Evolutionary conservation across 1,284 basidiomycete species (phyloP), one percentile per base, ranked within the genome.

Genomic region (Cryptococcus hybrid): DNA sequence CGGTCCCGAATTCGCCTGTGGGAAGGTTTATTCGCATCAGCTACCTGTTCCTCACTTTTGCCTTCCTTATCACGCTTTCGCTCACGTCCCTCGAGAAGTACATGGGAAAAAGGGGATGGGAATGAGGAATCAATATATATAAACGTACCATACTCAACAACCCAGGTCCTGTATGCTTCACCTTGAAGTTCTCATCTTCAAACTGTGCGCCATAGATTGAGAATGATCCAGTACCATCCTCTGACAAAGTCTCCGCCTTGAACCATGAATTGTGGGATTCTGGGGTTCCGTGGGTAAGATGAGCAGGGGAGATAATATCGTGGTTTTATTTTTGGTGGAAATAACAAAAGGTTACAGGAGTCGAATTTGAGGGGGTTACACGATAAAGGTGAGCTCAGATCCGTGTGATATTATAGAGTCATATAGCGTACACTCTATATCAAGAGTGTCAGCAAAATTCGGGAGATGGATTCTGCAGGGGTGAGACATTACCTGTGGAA

Each of bases 141-240:
- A 30, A 30, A 30, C 30, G 30, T 30, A 30, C 30, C 91, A 94
- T 94, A 18, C 90, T 92, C 9, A 94, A 78, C 38, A 94, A 78
- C 0, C 91, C 91, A 1, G 91, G 86, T 0, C 83, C 87, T 0
- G 84, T 86, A 73, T 99, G 95, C 75, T 94, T 94, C 68, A 93
- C 84, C 51, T 83, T 82, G 70, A 99, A 99, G 76, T 93, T 97
- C 80, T 99, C 95, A 70, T 98, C 95, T 84, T 88, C 88, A 67
- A 94, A 94, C 66, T 92, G 89, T 70, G 90, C 87, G 36, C 95
- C 95, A 70, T 97, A 98, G 70, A 99, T 94, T 34, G 89, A 93
- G 74, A 92, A 92, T 0, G 88, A 86, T 1, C 95, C 96, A 0
- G 94, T 97, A 18, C 95, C 95, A 68, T 99, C 94, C 70, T 90